Evolutionary conservation across 164 flowering plant genomes (phyloP).

Genomic region (Vitis labrusca): DNA sequence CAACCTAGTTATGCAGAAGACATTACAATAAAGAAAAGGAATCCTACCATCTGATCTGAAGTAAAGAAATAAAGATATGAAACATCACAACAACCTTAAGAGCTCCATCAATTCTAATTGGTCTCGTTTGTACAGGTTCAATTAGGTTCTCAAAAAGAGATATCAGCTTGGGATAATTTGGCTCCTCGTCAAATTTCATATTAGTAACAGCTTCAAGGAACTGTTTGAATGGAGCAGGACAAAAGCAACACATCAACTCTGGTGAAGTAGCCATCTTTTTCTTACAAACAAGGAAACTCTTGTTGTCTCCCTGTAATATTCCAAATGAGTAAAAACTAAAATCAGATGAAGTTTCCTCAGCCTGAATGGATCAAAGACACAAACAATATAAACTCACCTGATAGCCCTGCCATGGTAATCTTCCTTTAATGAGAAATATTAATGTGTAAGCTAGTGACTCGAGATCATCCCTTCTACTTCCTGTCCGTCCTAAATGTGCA

Average conservation of each 20-base stretch:
- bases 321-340: background rate
- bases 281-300: constrained; percentile 85
- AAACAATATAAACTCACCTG: constrained; percentile 41
- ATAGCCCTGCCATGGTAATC: constrained; percentile 93
- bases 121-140: constrained; percentile 58
- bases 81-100: constrained; percentile 47
- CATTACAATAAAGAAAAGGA: background rate
- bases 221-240: constrained; percentile 71
- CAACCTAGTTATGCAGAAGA: constrained; percentile 45
- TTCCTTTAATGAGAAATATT: constrained; percentile 73
- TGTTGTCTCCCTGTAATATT: constrained; percentile 76
- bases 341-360: background rate
- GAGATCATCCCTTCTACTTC: constrained; percentile 90
- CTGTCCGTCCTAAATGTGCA: constrained; percentile 92
- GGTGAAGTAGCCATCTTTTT: constrained; percentile 87
- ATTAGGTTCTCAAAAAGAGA: constrained; percentile 69
- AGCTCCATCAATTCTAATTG: constrained; percentile 81
- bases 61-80: background rate
- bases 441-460: constrained; percentile 89
- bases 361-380: background rate
- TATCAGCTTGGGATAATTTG: constrained; percentile 72
- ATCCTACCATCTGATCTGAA: background rate
- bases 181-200: constrained; percentile 94
- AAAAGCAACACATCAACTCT: constrained; percentile 75
- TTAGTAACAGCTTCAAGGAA: constrained; percentile 78